These are phyloP conservation scores for Inga leiocalycina DNA, from an alignment of 306 rosid species.

Conservation along the genomic window DNA sequence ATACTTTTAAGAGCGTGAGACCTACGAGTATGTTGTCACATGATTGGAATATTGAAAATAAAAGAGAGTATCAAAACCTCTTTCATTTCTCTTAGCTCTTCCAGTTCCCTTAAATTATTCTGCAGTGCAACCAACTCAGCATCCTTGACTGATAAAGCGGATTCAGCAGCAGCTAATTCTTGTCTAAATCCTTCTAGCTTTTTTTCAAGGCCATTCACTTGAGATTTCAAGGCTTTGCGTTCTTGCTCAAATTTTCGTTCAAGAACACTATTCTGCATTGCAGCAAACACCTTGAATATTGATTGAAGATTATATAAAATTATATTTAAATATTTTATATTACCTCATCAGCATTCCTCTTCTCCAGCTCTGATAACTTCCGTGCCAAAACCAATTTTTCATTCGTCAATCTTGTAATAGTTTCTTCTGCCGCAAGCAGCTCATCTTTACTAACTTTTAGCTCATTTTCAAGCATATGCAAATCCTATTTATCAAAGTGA, in stretches of 20 bases:
- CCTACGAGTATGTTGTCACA: not conserved
- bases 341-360: slow-evolving; percentile 74
- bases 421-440: slow-evolving; percentile 66
- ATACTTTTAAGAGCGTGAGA: not conserved
- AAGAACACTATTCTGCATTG: slow-evolving; percentile 63
- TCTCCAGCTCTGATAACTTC: slow-evolving; percentile 61
- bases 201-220: slow-evolving; percentile 64
- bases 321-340: slow-evolving; percentile 22
- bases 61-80: slow-evolving; percentile 58
- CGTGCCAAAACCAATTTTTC: slow-evolving; percentile 67
- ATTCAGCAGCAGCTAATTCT: slow-evolving; percentile 58
- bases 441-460: slow-evolving; percentile 61
- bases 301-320: slow-evolving; percentile 23
- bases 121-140: slow-evolving; percentile 64
- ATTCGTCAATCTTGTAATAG: slow-evolving; percentile 53
- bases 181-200: slow-evolving; percentile 56
- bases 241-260: slow-evolving; percentile 65
- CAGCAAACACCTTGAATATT: slow-evolving; percentile 32
- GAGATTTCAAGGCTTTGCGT: slow-evolving; percentile 55
- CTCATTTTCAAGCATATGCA: slow-evolving; percentile 74
- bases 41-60: slow-evolving; percentile 15
- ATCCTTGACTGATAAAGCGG: slow-evolving; percentile 63
- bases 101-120: slow-evolving; percentile 76
- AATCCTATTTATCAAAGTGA: slow-evolving; percentile 41
- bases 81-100: slow-evolving; percentile 96